phyloP scores from a whole-genome alignment of 192 early-diverging fungal species.

The Podila horticola region DNA sequence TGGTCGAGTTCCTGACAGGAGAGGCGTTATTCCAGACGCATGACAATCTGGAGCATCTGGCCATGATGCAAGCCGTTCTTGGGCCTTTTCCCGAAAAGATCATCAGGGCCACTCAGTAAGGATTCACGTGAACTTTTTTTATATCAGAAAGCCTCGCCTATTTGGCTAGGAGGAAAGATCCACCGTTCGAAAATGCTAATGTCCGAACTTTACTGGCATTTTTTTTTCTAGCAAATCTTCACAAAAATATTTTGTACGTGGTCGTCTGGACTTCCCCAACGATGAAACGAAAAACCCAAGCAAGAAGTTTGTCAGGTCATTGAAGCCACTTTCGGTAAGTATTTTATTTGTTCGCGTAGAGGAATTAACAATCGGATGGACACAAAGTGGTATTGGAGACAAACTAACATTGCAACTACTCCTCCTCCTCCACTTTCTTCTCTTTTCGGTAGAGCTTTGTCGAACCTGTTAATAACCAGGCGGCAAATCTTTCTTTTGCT shows the following conservation, averaged over 20 bases:
- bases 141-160: background rate
- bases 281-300: constrained; percentile 63
- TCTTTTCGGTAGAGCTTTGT: constrained; percentile 23
- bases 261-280: constrained; percentile 65
- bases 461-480: constrained; percentile 53
- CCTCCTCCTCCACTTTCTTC: background rate
- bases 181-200: background rate
- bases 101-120: constrained; percentile 59
- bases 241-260: constrained; percentile 65
- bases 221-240: constrained; percentile 46
- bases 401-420: background rate
- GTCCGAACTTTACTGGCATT: background rate
- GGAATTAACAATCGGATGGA: background rate
- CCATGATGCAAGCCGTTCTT: constrained; percentile 96
- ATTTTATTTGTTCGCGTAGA: background rate
- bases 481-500: constrained; percentile 55
- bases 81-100: constrained; percentile 80
- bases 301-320: constrained; percentile 68
- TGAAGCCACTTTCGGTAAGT: constrained; percentile 65
- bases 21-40: constrained; percentile 98
- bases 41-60: constrained; percentile 95
- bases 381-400: background rate
- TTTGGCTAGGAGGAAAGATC: no score
- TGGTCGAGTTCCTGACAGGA: constrained; percentile 96
- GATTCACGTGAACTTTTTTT: background rate